These are phyloP conservation scores for Cubamyces sp. DNA, from an alignment of 768 basidiomycete species.

Conservation along the genomic window DNA sequence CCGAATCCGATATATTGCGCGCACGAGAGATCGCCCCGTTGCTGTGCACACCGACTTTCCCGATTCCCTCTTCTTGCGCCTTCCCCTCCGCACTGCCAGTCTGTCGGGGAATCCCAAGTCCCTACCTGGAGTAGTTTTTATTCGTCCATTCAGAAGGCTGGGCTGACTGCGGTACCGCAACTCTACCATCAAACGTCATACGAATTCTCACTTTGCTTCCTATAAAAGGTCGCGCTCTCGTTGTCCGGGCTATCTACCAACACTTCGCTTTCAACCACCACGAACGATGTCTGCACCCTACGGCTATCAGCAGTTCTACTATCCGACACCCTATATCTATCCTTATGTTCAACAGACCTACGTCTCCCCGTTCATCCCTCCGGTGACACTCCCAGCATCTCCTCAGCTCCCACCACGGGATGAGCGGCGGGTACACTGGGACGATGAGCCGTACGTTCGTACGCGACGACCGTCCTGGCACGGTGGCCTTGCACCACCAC, in stretches of 20 bases:
- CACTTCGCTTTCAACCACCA: slow-evolving; percentile 1
- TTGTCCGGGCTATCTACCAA: neutral
- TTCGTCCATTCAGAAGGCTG: neutral
- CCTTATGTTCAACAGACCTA: slow-evolving; percentile 25
- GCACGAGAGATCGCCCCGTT: neutral
- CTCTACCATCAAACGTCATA: neutral
- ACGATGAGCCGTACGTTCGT: slow-evolving; percentile 13
- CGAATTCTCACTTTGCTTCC: slow-evolving; percentile 5
- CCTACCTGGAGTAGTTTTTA: slow-evolving; percentile 14
- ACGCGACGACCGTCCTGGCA: slow-evolving; percentile 35
- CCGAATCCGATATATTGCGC: slow-evolving; percentile 18
- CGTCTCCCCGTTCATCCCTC: slow-evolving; percentile 31
- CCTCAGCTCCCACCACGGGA: slow-evolving; percentile 12
- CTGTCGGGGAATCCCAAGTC: slow-evolving; percentile 7
- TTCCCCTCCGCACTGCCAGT: slow-evolving; percentile 12
- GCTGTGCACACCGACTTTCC: slow-evolving; percentile 5
- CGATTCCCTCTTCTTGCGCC: neutral
- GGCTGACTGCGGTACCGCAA: slow-evolving; percentile 16
- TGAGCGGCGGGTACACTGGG: slow-evolving; percentile 26
- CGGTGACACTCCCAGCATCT: slow-evolving; percentile 12
- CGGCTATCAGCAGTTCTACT: slow-evolving; percentile 24
- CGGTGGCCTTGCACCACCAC: slow-evolving; percentile 27
- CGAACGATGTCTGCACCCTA: slow-evolving; percentile 19
- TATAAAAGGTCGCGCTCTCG: slow-evolving; percentile 11
- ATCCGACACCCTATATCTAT: slow-evolving; percentile 27